Base-by-base conservation (phyloP, 2,329 filamentous ascomycete genomes). In the Aspergillus brunneoviolaceus region DNA sequence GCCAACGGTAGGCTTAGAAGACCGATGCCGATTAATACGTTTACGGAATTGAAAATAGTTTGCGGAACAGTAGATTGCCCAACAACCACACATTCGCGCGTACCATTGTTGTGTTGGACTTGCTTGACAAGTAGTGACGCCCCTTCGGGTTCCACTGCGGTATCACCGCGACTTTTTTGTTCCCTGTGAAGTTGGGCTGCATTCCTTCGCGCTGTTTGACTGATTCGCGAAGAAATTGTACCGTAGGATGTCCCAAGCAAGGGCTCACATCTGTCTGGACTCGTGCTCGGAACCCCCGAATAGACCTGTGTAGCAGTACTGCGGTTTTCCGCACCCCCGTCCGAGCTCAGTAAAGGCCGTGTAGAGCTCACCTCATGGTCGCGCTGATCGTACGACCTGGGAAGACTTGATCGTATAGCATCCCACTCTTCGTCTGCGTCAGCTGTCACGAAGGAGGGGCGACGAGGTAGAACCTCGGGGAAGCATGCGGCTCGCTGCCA, bases 31-130 rank as follows among this genome's bases (percentile, higher is more conserved):
- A 97, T 94, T 60, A 97, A 80, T 54, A 96, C 91, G 66, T 96
- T 96, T 73, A 94, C 94, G 3, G 92, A 96, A 77, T 99, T 99
- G 82, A 98, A 96, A 63, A 97, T 85, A 6, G 94, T 98, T 79
- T 98, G 94, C 0, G 92, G 92, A 16, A 98, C 82, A 1, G 94
- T 99, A n/a, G 92, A 96, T 78, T 96, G 92, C 45, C 94, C 94
- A 63, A 96, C 89, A 2, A 96, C 88, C 2, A 94, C 85, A 67
- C 94, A 85, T 58, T 96, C 86, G 51, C 94, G 85, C 70, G 89
- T 92, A 48, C 95, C 92, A 66, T 95, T 92, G 68, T 85, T 82
- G 65, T 95, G 90, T 72, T 96, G 90, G 12, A 96, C 85, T 74
- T 93, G 90, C 78, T 92, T 94, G 56, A 97, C 88, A n/a, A 96